Evolutionary conservation across 441 rosid species (phyloP), one percentile per base, ranked within the genome.

Genomic region (Capsella rubella): DNA sequence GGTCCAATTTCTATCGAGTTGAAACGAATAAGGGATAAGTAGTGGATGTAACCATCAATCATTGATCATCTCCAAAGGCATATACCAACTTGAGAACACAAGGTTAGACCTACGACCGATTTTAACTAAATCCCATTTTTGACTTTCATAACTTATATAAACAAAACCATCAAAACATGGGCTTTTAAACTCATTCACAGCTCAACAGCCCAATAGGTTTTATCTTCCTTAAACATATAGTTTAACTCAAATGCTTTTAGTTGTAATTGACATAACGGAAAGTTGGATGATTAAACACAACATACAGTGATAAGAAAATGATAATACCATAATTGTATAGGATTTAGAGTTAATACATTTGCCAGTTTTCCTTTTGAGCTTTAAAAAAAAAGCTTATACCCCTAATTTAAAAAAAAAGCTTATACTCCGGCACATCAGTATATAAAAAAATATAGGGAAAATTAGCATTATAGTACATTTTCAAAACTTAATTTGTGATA

Each of bases 41-140:
- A 62, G 59, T 75, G 70, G 59, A 52, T 54, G 74, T 75, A 54
- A 54, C 53, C 28, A 69, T 63, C 79, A 75, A 14, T 34, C 58
- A 35, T 61, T 75, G 31, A 53, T 60, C 51, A 43, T 52, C 50
- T 61, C 50, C 49, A 29, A 66, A 51, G 46, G 46, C 55, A 35
- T 39, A 47, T 21, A 67, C 55, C 73, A 51, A 59, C 67, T 50
- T 72, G 47, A 72, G 46, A 51, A 40, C 54, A 40, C 46, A 72
- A 52, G 16, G 12, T 60, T 53, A 69, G 74, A 75, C 64, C 57
- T 69, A 27, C 50, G 45, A 69, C 35, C 51, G 16, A 25, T 16
- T 69, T 5, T 61, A 45, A 27, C 28, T 56, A 8, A 8, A 13
- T 27, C 42, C 42, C 25, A 27, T 65, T 53, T 32, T 34, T 57